Evolutionary conservation across 768 basidiomycete species (phyloP).

Genomic region (Serendipita vermifera): DNA sequence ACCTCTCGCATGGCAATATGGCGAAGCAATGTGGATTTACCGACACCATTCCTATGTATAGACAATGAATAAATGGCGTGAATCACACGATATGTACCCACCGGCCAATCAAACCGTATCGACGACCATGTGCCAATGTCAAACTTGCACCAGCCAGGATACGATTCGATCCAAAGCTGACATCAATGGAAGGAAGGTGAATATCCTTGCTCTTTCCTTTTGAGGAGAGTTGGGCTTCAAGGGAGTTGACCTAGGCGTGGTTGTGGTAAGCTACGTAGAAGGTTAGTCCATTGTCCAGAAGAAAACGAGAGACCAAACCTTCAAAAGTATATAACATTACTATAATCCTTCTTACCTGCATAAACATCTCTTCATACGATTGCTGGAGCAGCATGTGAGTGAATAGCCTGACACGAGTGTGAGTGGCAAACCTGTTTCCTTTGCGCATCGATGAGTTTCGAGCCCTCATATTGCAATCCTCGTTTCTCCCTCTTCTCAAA

Average conservation of each 20-base stretch:
- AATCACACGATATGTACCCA: slow-evolving; percentile 18
- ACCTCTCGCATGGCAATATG: slow-evolving; percentile 93
- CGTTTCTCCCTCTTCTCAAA: slow-evolving; percentile 89
- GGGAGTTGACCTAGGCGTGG: slow-evolving; percentile 63
- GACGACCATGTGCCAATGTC: slow-evolving; percentile 76
- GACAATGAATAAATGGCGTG: not conserved
- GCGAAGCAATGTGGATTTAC: slow-evolving; percentile 90
- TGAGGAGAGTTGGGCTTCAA: slow-evolving; percentile 59
- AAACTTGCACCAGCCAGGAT: slow-evolving; percentile 85
- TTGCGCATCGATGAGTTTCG: slow-evolving; percentile 84
- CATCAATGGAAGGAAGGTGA: slow-evolving; percentile 87
- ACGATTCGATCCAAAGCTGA: slow-evolving; percentile 88
- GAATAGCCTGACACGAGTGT: not conserved
- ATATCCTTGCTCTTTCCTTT: slow-evolving; percentile 98
- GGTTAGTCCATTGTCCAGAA: not conserved
- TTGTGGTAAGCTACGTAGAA: not conserved
- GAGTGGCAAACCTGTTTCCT: slow-evolving; percentile 57
- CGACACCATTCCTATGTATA: slow-evolving; percentile 45
- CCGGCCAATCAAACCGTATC: slow-evolving; percentile 90
- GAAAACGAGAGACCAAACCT: not conserved
- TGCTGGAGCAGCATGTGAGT: slow-evolving; percentile 38
- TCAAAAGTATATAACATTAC: not conserved
- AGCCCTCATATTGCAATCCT: slow-evolving; percentile 85
- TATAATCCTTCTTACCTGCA: slow-evolving; percentile 48
- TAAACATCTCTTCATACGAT: slow-evolving; percentile 97